A percentile compares a stretch with the other conserved stretches of the same genome.
These are phyloP conservation scores for Phytophthora pinifolia DNA, from an alignment of 352 stramenopile genomes.

Conservation along the genomic window DNA sequence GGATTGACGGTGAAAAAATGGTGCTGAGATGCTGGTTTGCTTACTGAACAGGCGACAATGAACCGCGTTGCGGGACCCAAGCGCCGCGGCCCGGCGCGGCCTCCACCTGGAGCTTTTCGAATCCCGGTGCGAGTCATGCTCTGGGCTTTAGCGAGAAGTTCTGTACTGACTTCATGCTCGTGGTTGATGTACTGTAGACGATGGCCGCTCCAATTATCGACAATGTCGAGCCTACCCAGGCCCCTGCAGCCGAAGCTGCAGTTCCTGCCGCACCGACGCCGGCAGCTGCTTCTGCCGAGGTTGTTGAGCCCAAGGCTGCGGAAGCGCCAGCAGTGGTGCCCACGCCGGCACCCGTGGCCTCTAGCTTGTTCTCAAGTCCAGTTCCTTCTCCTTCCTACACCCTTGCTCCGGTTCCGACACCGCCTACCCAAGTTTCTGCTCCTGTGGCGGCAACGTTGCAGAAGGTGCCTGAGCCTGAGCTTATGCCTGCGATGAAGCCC, in stretches of 20 bases:
- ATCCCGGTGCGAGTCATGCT: conserved; percentile 39
- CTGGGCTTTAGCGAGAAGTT: neutral
- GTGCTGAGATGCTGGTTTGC: conserved; percentile 4
- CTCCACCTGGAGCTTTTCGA: conserved; percentile 62
- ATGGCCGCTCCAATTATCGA: conserved; percentile 40
- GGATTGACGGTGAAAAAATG: neutral
- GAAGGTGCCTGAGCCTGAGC: conserved; percentile 28
- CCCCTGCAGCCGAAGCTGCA: conserved; percentile 4
- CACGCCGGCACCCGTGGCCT: conserved; percentile 10
- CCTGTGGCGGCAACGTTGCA: conserved; percentile 16
- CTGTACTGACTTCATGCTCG: conserved; percentile 12
- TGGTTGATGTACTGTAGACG: conserved; percentile 26
- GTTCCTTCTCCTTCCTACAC: conserved; percentile 6
- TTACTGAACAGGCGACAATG: conserved; percentile 64
- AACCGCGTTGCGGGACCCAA: conserved; percentile 73
- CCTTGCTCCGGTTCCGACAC: conserved; percentile 6
- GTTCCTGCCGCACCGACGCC: neutral
- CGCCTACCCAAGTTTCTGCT: conserved; percentile 15
- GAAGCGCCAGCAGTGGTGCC: conserved; percentile 13
- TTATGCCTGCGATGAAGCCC: conserved; percentile 36
- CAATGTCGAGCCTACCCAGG: conserved; percentile 25
- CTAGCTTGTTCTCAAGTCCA: conserved; percentile 23
- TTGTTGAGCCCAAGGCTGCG: conserved; percentile 13
- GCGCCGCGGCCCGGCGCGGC: conserved; percentile 65
- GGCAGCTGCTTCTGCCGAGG: conserved; percentile 5